Percentiles rank a stretch among this genome's conserved stretches.
Conservation (phyloP, 108 stramenopile genomes). For the Nitzschia sp. region DNA sequence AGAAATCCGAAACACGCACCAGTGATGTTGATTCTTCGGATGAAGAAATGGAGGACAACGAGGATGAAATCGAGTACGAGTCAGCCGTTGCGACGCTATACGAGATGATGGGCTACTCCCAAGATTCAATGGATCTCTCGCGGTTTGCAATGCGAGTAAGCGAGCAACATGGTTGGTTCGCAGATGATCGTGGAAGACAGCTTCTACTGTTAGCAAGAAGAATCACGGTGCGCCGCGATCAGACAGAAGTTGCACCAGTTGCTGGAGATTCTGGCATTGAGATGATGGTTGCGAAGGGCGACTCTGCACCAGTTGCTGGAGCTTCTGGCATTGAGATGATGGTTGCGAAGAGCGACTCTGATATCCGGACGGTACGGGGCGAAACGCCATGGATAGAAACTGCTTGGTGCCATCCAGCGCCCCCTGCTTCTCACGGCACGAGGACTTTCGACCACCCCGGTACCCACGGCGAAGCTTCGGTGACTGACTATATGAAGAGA, state of each 20-base stretch:
- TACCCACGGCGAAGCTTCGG: not conserved
- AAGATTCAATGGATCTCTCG: constrained; percentile 79
- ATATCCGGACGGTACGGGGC: not conserved
- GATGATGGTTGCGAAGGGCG: constrained; percentile 33
- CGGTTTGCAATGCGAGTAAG: constrained; percentile 71
- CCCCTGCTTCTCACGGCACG: constrained; percentile 27
- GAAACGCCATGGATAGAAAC: constrained; percentile 50
- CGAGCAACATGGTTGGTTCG: constrained; percentile 74
- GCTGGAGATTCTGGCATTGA: constrained; percentile 46
- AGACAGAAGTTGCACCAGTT: constrained; percentile 39
- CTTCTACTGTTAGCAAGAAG: constrained; percentile 74
- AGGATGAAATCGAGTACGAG: constrained; percentile 68
- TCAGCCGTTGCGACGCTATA: constrained; percentile 84
- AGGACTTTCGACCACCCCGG: too few relatives aligned
- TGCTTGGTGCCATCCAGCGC: constrained; percentile 72
- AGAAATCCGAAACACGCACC: constrained; percentile 29
- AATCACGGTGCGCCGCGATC: constrained; percentile 72
- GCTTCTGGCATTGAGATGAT: constrained; percentile 23
- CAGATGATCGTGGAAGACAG: constrained; percentile 68
- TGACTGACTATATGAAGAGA: constrained; percentile 47
- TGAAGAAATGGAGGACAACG: constrained; percentile 40
- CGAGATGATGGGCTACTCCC: constrained; percentile 88
- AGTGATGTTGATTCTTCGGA: constrained; percentile 23
- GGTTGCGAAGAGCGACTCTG: constrained; percentile 19
- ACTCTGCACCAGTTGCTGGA: constrained; percentile 23